Base-by-base conservation (phyloP, 306 rosid species). In the Casuarina equisetifolia region DNA sequence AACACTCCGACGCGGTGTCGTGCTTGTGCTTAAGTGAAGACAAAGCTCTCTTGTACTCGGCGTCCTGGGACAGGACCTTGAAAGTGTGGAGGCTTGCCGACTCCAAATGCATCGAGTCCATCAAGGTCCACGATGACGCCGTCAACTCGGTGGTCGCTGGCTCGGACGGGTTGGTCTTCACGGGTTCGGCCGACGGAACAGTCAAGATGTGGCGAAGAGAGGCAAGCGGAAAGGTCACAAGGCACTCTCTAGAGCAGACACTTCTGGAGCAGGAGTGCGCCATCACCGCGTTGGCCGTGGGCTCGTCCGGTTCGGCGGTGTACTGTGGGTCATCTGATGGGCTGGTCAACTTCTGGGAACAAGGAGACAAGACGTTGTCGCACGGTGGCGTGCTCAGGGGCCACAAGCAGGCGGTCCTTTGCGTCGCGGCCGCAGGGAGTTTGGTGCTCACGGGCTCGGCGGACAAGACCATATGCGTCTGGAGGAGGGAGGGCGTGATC, bases 251-350 rank as follows among this genome's bases (percentile, higher is more conserved):
- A 32, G 84, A 62, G 9, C 81, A 90, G 68, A 89, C 91, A 35
- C 81, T 96, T 51, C 53, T 96, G 53, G 87, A 88, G 82, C 98
- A 92, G 50, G 98, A 96, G 62, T 90, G 91, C 19, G 97, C 99
- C 0, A 94, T 96, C 3, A 96, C 98, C 0, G 90, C 99, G 6
- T 76, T 92, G 66, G 90, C 90, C 0, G 84, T 87, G 63, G 82
- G 78, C 82, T 3, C 82, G 17, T 11, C 81, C 1, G 93, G 90
- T 8, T 49, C 89, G 3, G 72, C 90, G 0, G 74, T 92, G 2
- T 92, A 96, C 78, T 89, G 91, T 43, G 99, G 97, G 46, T 91
- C 98, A 4, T 89, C 96, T 1, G 98, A 96, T 7, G 99, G 99
- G 6, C 1, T 88, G 15, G 96, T 96, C 8, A 91, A 90, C 55